Evolutionary conservation across 257 asterid genomes (phyloP).

Genomic region (Echites panduratus): DNA sequence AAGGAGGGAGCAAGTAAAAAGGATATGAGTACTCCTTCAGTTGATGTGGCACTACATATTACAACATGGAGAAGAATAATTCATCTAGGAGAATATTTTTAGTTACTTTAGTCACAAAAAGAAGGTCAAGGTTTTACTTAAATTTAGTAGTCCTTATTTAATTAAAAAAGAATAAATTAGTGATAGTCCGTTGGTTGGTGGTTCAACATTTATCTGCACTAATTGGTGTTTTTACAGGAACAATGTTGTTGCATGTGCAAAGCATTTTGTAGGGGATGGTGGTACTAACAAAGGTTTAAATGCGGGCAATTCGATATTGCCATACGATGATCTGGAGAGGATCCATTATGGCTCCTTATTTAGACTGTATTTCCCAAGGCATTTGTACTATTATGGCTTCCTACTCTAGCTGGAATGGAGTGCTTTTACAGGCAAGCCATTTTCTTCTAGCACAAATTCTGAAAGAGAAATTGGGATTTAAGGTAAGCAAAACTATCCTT

Average conservation of each 20-base stretch:
- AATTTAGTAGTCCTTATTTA: neutral
- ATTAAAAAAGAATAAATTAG: too few relatives aligned
- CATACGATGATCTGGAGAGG: constrained; percentile 42
- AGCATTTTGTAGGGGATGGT: constrained; percentile 56
- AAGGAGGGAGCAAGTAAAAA: neutral
- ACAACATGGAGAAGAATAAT: neutral
- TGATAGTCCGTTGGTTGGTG: neutral
- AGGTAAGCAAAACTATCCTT: constrained; percentile 24
- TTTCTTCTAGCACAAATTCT: constrained; percentile 34
- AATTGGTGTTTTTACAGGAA: constrained; percentile 34
- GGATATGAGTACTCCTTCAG: neutral
- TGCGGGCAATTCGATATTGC: constrained; percentile 37
- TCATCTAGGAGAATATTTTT: neutral
- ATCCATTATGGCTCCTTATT: constrained; percentile 43
- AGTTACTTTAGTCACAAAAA: neutral
- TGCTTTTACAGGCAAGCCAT: constrained; percentile 32
- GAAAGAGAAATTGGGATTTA: constrained; percentile 44
- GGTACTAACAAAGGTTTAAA: constrained; percentile 40
- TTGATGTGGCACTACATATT: neutral
- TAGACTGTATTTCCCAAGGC: constrained; percentile 42
- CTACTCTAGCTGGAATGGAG: constrained; percentile 49
- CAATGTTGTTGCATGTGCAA: constrained; percentile 46
- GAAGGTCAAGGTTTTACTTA: too few relatives aligned
- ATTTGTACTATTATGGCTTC: constrained; percentile 50
- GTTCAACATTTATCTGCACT: constrained; percentile 19